Conservation (phyloP, 305 asterid genomes). For the Fraxinus sp. region DNA sequence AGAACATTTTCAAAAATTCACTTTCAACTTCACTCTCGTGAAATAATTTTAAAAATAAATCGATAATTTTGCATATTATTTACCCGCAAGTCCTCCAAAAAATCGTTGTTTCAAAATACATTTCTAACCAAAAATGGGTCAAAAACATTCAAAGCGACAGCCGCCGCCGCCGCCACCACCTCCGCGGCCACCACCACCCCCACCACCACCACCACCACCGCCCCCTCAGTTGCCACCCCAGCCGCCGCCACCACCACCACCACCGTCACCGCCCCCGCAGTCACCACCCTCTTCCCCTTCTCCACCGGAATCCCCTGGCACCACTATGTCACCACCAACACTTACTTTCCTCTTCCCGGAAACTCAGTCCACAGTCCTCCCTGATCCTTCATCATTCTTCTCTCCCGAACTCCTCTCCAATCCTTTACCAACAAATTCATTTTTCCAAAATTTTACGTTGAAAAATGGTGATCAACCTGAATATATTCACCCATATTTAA, state of each 20-base stretch:
- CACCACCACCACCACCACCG: too few relatives aligned
- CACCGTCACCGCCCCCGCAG: not conserved
- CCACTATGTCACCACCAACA: constrained; percentile 25
- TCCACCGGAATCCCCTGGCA: constrained; percentile 21
- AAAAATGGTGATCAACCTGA: constrained; percentile 83
- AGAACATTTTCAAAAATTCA: not conserved
- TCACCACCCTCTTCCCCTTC: not conserved
- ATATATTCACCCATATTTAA: constrained; percentile 67
- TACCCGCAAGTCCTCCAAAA: not conserved
- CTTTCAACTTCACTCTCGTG: not conserved
- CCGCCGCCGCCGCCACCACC: too few relatives aligned
- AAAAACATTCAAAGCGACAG: too few relatives aligned
- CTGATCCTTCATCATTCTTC: constrained; percentile 69
- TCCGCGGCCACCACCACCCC: not conserved
- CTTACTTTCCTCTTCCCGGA: constrained; percentile 56
- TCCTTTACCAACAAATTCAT: constrained; percentile 80
- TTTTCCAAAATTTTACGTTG: constrained; percentile 68
- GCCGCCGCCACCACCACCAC: not conserved
- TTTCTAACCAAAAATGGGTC: not conserved
- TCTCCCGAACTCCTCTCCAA: constrained; percentile 53
- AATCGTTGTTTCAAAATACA: not conserved
- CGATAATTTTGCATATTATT: too few relatives aligned
- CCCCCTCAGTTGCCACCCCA: too few relatives aligned
- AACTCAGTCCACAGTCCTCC: constrained; percentile 62
- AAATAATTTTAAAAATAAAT: too few relatives aligned